Evolutionary conservation across 1,139 yeast species (phyloP).

Genomic region (Geotrichum cucujoidarum): DNA sequence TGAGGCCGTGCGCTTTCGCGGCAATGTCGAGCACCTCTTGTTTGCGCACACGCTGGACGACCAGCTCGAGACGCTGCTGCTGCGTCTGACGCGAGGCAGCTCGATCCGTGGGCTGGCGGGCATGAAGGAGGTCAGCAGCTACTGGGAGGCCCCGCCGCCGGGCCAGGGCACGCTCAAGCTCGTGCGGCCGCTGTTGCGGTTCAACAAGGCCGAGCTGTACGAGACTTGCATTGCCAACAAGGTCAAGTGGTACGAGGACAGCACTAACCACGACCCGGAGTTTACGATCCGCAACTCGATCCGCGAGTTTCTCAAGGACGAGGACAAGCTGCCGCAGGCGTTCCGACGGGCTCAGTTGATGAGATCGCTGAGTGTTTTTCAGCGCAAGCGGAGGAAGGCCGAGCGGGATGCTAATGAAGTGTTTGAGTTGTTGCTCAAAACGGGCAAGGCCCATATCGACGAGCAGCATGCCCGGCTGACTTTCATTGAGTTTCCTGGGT

Average conservation of each 20-base stretch:
- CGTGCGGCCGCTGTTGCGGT: constrained; percentile 52
- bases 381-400: constrained; percentile 4
- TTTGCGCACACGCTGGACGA: constrained; percentile 71
- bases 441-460: constrained; percentile 3
- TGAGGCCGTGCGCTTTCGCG: constrained; percentile 36
- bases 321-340: constrained; percentile 23
- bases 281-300: constrained; percentile 54
- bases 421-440: neutral
- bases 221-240: constrained; percentile 42
- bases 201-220: constrained; percentile 44
- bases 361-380: neutral
- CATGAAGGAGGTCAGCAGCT: constrained; percentile 31
- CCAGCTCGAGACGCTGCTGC: constrained; percentile 63
- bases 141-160: constrained; percentile 27
- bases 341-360: constrained; percentile 16
- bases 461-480: neutral
- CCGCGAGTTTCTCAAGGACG: constrained; percentile 25
- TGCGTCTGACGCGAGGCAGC: constrained; percentile 52
- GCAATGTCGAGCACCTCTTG: constrained; percentile 38
- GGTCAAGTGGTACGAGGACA: constrained; percentile 64
- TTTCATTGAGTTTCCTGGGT: constrained; percentile 10
- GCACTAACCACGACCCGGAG: constrained; percentile 50
- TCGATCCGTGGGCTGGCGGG: constrained; percentile 55
- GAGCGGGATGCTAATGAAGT: constrained; percentile 7
- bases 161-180: constrained; percentile 22